Conservation (phyloP, 78 protist species). For the Acrasis kona region DNA sequence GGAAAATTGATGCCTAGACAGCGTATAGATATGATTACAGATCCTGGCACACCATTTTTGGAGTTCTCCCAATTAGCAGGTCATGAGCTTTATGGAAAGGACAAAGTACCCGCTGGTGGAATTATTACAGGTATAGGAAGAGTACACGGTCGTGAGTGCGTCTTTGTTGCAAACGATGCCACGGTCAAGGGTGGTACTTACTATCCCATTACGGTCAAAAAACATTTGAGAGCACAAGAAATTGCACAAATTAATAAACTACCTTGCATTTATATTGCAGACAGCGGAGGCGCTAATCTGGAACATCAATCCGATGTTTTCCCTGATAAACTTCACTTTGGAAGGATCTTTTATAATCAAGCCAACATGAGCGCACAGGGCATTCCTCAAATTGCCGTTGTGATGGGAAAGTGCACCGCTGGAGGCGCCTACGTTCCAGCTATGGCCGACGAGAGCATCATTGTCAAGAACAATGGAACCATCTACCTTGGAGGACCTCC, state of each 20-base stretch:
- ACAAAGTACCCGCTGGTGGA: slow-evolving; percentile 75
- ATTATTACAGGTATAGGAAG: slow-evolving; percentile 88
- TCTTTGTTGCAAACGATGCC: slow-evolving; percentile 94
- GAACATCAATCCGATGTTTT: slow-evolving; percentile 86
- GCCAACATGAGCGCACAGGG: slow-evolving; percentile 75
- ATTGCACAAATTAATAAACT: slow-evolving; percentile 80
- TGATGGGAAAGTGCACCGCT: slow-evolving; percentile 97
- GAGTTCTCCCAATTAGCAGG: slow-evolving; percentile 90
- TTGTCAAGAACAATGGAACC: slow-evolving; percentile 81
- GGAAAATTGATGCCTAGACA: slow-evolving; percentile 83
- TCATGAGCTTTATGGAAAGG: slow-evolving; percentile 61
- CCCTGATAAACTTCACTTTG: slow-evolving; percentile 93
- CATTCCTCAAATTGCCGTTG: slow-evolving; percentile 90
- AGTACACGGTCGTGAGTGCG: slow-evolving; percentile 61
- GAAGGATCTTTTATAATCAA: slow-evolving; percentile 93
- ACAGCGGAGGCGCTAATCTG: slow-evolving; percentile 87
- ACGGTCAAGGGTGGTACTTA: slow-evolving; percentile 98
- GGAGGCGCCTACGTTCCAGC: slow-evolving; percentile 98
- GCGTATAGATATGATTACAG: slow-evolving; percentile 64
- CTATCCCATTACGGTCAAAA: slow-evolving; percentile 92
- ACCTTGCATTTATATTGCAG: slow-evolving; percentile 93
- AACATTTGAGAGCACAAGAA: slow-evolving; percentile 81
- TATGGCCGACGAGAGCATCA: slow-evolving; percentile 90
- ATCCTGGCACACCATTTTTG: slow-evolving; percentile 84
- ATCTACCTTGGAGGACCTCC: slow-evolving; percentile 95